Percentiles rank a stretch among this genome's conserved stretches.
Conservation (phyloP, 768 basidiomycete species). For the Mycena epipterygia region DNA sequence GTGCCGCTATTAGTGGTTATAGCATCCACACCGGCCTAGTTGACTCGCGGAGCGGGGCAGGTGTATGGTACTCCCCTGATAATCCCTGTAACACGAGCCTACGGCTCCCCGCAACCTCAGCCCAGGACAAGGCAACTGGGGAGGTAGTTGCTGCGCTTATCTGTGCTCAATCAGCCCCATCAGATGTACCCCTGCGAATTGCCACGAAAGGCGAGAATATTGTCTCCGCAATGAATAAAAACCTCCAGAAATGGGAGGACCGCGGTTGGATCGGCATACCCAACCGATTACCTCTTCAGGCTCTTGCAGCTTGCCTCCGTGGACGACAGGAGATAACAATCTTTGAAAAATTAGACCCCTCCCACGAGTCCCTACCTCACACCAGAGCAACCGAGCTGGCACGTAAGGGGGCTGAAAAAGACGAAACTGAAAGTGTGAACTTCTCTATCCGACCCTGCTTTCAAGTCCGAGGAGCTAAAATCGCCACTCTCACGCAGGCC, state of each 20-base stretch:
- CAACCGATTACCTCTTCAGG: neutral
- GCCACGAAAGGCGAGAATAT: too few species aligned
- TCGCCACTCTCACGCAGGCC: neutral
- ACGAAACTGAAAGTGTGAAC: neutral
- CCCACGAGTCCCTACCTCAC: too few species aligned
- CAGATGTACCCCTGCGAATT: neutral
- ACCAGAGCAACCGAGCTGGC: neutral
- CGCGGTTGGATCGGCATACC: conserved; percentile 12
- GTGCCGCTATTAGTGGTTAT: too few species aligned
- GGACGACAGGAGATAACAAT: neutral
- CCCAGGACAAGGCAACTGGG: too few species aligned
- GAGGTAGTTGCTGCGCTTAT: too few species aligned
- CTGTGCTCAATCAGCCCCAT: too few species aligned
- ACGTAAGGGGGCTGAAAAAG: neutral
- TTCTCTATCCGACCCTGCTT: neutral
- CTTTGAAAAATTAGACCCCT: neutral
- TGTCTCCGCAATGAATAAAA: neutral
- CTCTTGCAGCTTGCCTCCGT: neutral
- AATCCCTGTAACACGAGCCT: too few species aligned
- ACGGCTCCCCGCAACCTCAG: too few species aligned
- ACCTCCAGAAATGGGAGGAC: conserved; percentile 10
- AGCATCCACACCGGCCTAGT: too few species aligned
- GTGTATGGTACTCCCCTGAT: too few species aligned
- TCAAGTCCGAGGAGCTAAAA: neutral
- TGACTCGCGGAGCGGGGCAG: too few species aligned